Base-by-base conservation (phyloP, 2,329 filamentous ascomycete species). In the Ceratocystiopsis brevicomis region DNA sequence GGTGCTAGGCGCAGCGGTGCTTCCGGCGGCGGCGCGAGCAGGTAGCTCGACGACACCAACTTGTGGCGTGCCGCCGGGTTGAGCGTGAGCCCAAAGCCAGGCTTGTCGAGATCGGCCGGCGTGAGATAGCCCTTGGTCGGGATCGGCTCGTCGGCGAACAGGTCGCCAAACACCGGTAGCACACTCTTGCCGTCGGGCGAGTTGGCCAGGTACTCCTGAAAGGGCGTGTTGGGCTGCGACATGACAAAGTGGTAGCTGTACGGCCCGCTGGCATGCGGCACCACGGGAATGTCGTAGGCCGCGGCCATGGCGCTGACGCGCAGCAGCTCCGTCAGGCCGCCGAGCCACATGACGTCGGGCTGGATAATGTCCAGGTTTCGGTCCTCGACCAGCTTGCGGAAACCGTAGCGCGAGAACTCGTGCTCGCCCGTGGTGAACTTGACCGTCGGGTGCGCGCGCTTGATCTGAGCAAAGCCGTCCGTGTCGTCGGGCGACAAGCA, bases 161-260 rank as follows among this genome's bases (percentile, higher is more conserved):
- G 67, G 53, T 93, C 82, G 34, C 87, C 87, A 59, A 95, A 95
- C 8, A 95, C 87, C 2, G 87, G 87, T 48, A 88, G 65, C 16
- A 95, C 87, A 48, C 77, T 86, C 66, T 85, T 83, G 40, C 87
- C 87, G 54, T 95, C 86, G 1, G 86, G 75, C 2, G 85, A 93
- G 64, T 94, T 94, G 52, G 87, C 87, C 19, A 95, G 71, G 56
- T 95, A 95, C 61, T 95, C 87, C 60, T 95, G 87, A 70, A 95
- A 90, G 54, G 88, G 88, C 39, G 81, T 83, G 64, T 94, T 93
- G 49, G 83, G 76, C 61, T 95, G 87, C 38, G 85, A 92, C 48
- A 94, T 79, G 51, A 94, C 87, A 57, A 92, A 95, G 62, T 95
- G 87, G 63, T 95, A 95, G 54, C 83, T 90, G 65, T 95, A 95